Percentiles rank a stretch among this genome's conserved stretches.
phyloP scores from a whole-genome alignment of 192 early-diverging fungal species.

The Podila epigama region DNA sequence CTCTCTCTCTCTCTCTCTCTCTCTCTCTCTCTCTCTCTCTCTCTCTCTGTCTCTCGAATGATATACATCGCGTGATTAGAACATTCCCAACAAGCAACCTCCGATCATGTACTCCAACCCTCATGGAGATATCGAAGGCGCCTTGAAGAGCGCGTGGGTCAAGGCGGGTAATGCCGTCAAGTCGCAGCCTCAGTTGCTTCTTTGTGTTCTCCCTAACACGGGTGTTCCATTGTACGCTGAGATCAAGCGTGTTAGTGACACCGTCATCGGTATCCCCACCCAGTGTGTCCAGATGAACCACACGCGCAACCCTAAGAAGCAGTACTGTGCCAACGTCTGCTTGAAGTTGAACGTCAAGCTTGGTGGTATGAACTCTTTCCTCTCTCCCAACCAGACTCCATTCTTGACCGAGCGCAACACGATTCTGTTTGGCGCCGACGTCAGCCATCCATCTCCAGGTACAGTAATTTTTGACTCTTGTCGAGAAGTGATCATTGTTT shows the following conservation, averaged over 20 bases:
- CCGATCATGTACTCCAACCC: slow-evolving; percentile 57
- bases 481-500: no score
- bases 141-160: slow-evolving; percentile 75
- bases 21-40: no score
- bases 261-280: slow-evolving; percentile 86
- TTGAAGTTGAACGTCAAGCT: slow-evolving; percentile 96
- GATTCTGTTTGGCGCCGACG: slow-evolving; percentile 90
- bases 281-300: slow-evolving; percentile 92
- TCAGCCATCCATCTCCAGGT: slow-evolving; percentile 86
- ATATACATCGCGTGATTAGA: slow-evolving; percentile 11
- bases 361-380: slow-evolving; percentile 84
- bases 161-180: slow-evolving; percentile 68
- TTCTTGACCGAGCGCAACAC: slow-evolving; percentile 79
- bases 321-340: slow-evolving; percentile 96
- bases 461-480: no score
- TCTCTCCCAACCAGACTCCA: slow-evolving; percentile 66
- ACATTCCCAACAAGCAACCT: slow-evolving; percentile 52
- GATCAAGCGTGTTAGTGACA: slow-evolving; percentile 90
- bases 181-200: slow-evolving; percentile 78
- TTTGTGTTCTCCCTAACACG: slow-evolving; percentile 85
- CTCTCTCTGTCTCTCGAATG: no score
- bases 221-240: slow-evolving; percentile 81
- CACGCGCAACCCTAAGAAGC: slow-evolving; percentile 74
- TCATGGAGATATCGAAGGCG: slow-evolving; percentile 72
- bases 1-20: no score